These are phyloP conservation scores for Sporothrix variecibatus DNA, from an alignment of 2,329 filamentous ascomycete species.

Conservation along the genomic window DNA sequence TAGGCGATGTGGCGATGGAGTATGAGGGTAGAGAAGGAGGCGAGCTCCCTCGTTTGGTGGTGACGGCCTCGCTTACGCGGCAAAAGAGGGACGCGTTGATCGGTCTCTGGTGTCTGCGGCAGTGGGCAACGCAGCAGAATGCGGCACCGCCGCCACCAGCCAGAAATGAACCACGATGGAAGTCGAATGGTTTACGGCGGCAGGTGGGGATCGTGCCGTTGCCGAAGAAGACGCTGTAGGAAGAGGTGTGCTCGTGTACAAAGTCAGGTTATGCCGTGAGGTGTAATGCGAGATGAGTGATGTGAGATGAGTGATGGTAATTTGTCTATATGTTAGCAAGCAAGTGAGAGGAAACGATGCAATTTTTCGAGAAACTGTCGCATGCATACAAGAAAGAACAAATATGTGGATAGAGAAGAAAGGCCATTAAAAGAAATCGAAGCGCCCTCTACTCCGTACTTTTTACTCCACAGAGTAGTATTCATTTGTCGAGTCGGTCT, in stretches of 20 bases:
- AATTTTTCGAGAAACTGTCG: background rate
- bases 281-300: too few relatives aligned
- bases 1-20: background rate
- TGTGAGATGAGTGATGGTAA: too few relatives aligned
- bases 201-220: background rate
- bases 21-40: background rate
- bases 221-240: background rate
- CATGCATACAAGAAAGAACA: background rate
- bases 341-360: background rate
- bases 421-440: background rate
- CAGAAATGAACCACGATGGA: too few relatives aligned
- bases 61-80: background rate
- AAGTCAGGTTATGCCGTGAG: background rate
- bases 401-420: background rate
- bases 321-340: background rate
- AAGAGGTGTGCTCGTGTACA: background rate
- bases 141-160: background rate
- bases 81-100: background rate
- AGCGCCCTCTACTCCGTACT: background rate
- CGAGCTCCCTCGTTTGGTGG: background rate
- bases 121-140: background rate
- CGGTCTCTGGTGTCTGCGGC: background rate
- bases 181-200: background rate
- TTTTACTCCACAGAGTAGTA: background rate
- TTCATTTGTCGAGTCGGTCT: background rate